Evolutionary conservation across 139 green algal genomes (phyloP), one percentile per base, ranked within the genome.

Genomic region (Desmodesmus armatus): DNA sequence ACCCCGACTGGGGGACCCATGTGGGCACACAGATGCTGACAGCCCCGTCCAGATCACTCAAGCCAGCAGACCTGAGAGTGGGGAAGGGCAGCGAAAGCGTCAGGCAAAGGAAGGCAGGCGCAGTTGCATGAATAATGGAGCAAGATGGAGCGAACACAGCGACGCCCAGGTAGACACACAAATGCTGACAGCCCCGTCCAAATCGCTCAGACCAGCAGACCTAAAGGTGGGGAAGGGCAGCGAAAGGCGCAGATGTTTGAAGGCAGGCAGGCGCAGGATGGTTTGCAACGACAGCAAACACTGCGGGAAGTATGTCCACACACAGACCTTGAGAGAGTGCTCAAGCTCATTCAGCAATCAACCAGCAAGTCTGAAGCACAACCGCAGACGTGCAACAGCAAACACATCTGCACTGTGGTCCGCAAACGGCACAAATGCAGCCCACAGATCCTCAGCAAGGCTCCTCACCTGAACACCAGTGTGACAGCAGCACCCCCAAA

Each of bases 61-160:
- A 75, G 6, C 67, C 67, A 51, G 67, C 67, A 49, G 35, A 75
- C 67, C 67, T 75, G 67, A 31, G 43, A 23, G 43, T n/a, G n/a
- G n/a, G n/a, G n/a, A n/a, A n/a, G n/a, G n/a, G 66, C 66, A 49
- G 66, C 66, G 3, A 35, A 47, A 29, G 66, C 66, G 44, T 23
- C 27, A 1, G 31, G 33, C 35, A 44, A 15, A 33, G 29, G 15
- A 74, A 35, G 35, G 17, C 11, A 44, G 25, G 66, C 15, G 27
- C n/a, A n/a, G n/a, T n/a, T n/a, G n/a, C n/a, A n/a, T n/a, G n/a
- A n/a, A n/a, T n/a, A n/a, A n/a, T n/a, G n/a, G n/a, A n/a, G n/a
- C n/a, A n/a, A n/a, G n/a, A n/a, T n/a, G n/a, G n/a, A n/a, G n/a
- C n/a, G n/a, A n/a, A n/a, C n/a, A 33, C 29, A 51, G 35, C 29